Percentiles rank a stretch among this genome's conserved stretches.
Conservation (phyloP, 495 filamentous ascomycete genomes). For the Monascus purpureus region DNA sequence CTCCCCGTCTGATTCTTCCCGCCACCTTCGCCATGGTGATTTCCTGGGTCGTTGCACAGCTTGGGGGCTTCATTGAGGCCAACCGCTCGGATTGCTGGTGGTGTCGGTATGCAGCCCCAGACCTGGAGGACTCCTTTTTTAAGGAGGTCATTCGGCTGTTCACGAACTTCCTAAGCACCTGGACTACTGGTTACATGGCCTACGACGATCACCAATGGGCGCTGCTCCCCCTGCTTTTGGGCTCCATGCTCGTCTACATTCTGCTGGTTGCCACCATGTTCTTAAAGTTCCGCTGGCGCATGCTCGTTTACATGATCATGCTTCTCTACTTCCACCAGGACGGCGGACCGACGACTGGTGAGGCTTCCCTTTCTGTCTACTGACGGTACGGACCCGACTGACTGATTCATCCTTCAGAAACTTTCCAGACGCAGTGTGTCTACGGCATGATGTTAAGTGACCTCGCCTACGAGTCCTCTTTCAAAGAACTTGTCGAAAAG, state of each 20-base stretch:
- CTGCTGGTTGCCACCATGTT: conserved; percentile 41
- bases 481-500: conserved; percentile 34
- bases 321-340: conserved; percentile 40
- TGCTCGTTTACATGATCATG: conserved; percentile 36
- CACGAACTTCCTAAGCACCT: conserved; percentile 37
- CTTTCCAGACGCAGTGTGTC: conserved; percentile 44
- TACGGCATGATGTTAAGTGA: conserved; percentile 52
- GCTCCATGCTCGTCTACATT: conserved; percentile 47
- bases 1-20: conserved; percentile 47
- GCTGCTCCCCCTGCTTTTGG: conserved; percentile 44
- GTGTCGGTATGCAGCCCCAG: conserved; percentile 41
- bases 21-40: conserved; percentile 42
- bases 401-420: conserved; percentile 13
- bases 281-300: conserved; percentile 40
- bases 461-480: conserved; percentile 37
- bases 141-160: conserved; percentile 29
- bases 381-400: background rate
- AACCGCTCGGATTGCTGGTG: conserved; percentile 44
- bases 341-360: conserved; percentile 13
- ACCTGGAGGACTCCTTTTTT: conserved; percentile 21
- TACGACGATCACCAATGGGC: conserved; percentile 60
- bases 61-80: conserved; percentile 44
- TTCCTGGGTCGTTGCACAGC: conserved; percentile 42
- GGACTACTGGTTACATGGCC: conserved; percentile 42
- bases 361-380: background rate